Base-by-base conservation (phyloP, 257 asterid species). In the Lithospermum erythrorhizon region DNA sequence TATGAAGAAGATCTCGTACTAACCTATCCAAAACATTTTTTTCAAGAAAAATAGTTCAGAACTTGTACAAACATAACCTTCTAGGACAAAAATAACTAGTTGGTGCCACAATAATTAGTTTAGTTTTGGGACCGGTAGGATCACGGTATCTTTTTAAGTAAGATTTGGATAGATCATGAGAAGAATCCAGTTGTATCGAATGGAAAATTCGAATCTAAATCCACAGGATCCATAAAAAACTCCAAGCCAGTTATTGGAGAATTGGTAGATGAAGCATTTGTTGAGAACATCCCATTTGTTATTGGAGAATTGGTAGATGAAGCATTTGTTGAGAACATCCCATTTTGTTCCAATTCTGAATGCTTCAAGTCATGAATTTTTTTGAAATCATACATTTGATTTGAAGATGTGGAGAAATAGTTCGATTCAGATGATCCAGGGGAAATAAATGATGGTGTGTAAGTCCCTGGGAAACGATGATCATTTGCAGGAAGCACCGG, bases 261-360 rank as follows among this genome's bases (percentile, higher is more conserved):
- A 72, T 82, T 77, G 61, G 90, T 82, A 37, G 88, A 77, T 11
- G 96, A 84, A 51, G 89, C 78, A 68, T 75, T 75, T 21, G 83
- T 88, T 35, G 90, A 82, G 68, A 82, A 58, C 61, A 82, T 71
- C 48, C 81, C 82, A 4, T 79, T 78, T 25, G 78, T 83, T 48
- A 77, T 81, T 24, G 94, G 87, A 30, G 96, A 86, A 72, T 82
- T 77, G 61, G 90, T 82, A 37, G 88, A 77, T 11, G 96, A 84
- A 51, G 89, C 78, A 68, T 75, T 75, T 21, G 83, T 88, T 35
- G 90, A 82, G 68, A 82, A 58, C 61, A 82, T 71, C 48, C 81
- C 82, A 4, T 79, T 78, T 25, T 63, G 72, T 65, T 79, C 86
- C 35, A 78, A 69, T 27, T 80, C 79, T 14, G 78, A 62, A 16